A percentile compares a stretch with the other conserved stretches of the same genome.
phyloP scores from a whole-genome alignment of 768 basidiomycete genomes.

The Suillus sp. region DNA sequence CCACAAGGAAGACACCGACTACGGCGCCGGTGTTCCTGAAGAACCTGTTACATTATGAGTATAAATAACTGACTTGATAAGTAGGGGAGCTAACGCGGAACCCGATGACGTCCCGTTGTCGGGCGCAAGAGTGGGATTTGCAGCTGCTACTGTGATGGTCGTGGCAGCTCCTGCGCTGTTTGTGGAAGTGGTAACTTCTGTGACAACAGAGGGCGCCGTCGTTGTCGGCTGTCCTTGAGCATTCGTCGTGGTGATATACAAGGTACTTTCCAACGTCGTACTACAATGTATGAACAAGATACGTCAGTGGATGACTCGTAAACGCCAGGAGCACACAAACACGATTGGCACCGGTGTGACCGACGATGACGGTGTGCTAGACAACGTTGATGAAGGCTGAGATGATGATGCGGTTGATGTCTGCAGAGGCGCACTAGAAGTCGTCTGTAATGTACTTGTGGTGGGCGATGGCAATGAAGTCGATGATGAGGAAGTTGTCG shows the following conservation, averaged over 20 bases:
- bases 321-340: constrained; percentile 21
- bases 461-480: constrained; percentile 19
- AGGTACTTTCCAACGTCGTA: constrained; percentile 49
- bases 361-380: constrained; percentile 15
- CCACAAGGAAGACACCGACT: constrained; percentile 87
- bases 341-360: constrained; percentile 16
- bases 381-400: constrained; percentile 17
- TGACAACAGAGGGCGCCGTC: constrained; percentile 58
- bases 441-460: constrained; percentile 14
- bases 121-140: constrained; percentile 72
- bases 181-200: constrained; percentile 57
- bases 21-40: constrained; percentile 90
- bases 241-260: constrained; percentile 65
- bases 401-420: constrained; percentile 11
- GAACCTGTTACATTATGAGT: constrained; percentile 53
- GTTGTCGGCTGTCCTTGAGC: constrained; percentile 48
- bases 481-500: constrained; percentile 19
- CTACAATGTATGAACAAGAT: constrained; percentile 36
- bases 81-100: constrained; percentile 51
- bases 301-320: constrained; percentile 17
- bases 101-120: constrained; percentile 42
- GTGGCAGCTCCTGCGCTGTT: constrained; percentile 50
- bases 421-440: constrained; percentile 3
- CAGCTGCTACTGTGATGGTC: constrained; percentile 62
- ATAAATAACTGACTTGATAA: constrained; percentile 12